phyloP scores from a whole-genome alignment of 257 asterid genomes.

The Knoxia roxburghii region DNA sequence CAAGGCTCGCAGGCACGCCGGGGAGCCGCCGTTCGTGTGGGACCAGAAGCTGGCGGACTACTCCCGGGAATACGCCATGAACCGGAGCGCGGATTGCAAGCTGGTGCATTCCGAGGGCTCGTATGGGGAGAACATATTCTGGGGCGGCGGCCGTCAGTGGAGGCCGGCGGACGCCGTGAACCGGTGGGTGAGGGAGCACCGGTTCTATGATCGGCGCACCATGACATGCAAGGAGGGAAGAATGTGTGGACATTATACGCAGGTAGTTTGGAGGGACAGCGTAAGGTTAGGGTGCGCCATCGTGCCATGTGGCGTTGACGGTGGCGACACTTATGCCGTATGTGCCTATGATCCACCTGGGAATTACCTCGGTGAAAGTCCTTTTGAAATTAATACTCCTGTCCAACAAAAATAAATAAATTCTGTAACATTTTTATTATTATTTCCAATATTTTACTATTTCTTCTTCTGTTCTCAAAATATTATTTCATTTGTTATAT shows the following conservation, averaged over 20 bases:
- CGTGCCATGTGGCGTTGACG: conserved; percentile 36
- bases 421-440: no score
- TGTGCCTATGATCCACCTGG: conserved; percentile 58
- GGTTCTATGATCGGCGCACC: conserved; percentile 19
- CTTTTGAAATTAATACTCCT: conserved; percentile 22
- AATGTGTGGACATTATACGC: conserved; percentile 54
- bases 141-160: conserved; percentile 36
- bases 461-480: no score
- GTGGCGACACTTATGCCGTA: conserved; percentile 37
- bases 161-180: conserved; percentile 24
- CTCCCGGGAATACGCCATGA: conserved; percentile 1
- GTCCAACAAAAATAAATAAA: no score
- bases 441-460: no score
- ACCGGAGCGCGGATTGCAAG: conserved; percentile 5
- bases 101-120: conserved; percentile 39
- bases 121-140: conserved; percentile 58
- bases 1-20: conserved; percentile 8
- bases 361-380: conserved; percentile 40
- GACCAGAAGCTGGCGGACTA: not conserved
- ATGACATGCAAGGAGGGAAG: conserved; percentile 33
- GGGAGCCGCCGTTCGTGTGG: conserved; percentile 13
- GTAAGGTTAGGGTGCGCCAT: conserved; percentile 43
- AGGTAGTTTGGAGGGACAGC: conserved; percentile 50
- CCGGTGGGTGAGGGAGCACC: conserved; percentile 36
- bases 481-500: no score